phyloP scores from a whole-genome alignment of 2,329 filamentous ascomycete species.

The Alternaria rosae region DNA sequence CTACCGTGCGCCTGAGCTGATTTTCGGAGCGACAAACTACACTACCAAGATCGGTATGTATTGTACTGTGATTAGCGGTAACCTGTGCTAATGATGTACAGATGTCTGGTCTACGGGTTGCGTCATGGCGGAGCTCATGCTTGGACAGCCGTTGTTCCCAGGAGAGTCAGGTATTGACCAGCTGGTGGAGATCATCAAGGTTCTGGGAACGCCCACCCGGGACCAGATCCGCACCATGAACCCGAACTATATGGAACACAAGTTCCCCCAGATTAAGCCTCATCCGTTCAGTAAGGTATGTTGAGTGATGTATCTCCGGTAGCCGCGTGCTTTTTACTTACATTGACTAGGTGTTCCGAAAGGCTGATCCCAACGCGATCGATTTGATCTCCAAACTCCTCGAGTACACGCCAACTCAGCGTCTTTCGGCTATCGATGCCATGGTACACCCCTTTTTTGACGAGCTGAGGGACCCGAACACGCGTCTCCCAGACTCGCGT shows the following conservation, averaged over 20 bases:
- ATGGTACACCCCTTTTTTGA: constrained; percentile 99
- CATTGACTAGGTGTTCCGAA: constrained; percentile 79
- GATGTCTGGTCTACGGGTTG: constrained; percentile 99
- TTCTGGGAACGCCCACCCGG: constrained; percentile 91
- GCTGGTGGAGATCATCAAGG: constrained; percentile 99
- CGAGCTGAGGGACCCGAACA: constrained; percentile 89
- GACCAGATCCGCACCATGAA: constrained; percentile 99
- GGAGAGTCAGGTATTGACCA: constrained; percentile 99
- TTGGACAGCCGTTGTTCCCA: constrained; percentile 96
- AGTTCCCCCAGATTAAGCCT: constrained; percentile 99
- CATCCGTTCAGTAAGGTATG: constrained; percentile 93
- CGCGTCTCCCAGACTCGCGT: constrained; percentile 90
- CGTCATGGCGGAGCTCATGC: constrained; percentile 99
- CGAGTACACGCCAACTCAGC: constrained; percentile 97
- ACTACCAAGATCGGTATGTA: constrained; percentile 97
- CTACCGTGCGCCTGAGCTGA: constrained; percentile 96
- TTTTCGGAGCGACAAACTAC: constrained; percentile 99
- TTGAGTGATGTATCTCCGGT: constrained; percentile 1
- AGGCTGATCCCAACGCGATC: constrained; percentile 90
- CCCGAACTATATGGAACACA: constrained; percentile 99
- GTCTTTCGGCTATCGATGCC: constrained; percentile 89
- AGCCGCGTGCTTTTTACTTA: constrained; percentile 4
- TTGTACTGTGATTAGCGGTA: constrained; percentile 8
- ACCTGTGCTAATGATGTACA: constrained; percentile 52
- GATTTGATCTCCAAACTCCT: constrained; percentile 92